Evolutionary conservation across 2,329 filamentous ascomycete genomes (phyloP), one percentile per base, ranked within the genome.

Genomic region (Cordyceps militaris): DNA sequence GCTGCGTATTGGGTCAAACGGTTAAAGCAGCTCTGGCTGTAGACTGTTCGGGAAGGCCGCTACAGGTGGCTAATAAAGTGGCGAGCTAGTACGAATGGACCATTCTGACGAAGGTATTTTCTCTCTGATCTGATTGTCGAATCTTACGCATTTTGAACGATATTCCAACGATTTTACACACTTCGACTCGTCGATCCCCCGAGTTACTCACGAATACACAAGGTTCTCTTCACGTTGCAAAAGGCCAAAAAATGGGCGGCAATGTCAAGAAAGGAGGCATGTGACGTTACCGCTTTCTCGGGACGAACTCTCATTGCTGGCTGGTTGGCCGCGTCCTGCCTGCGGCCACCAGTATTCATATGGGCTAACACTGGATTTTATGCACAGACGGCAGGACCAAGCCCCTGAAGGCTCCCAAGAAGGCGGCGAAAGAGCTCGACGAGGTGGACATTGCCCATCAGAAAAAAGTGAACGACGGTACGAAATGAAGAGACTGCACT

Each of bases 371-470:
- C 21, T 21, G 36, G 6, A 28, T 10, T 6, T 3, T 4, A 30
- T 3, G 46, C 23, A n/a, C 62, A 92, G 88, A 87, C 72, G 88
- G 88, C 79, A 92, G 91, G 80, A 84, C 77, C 66, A 91, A 91
- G 83, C 88, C 88, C 66, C 79, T 91, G 75, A 97, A 96, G 86
- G 83, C 87, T 65, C 79, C 90, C 61, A 97, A 96, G 86, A 23
- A 16, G 3, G 46, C 3, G 19, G 5, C 3, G 3, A 24, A 21
- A 7, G 38, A 21, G 34, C 13, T 16, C 38, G 38, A 40, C 16
- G n/a, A 8, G 16, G 38, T 19, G 1, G 38, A 40, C n/a, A 19
- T 3, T 16, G 38, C 38, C n/a, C 3, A 2, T n/a, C 10, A 3
- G 16, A n/a, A 16, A 3, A 40, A 40, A n/a, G 11, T 5, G 36